Evolutionary conservation across 306 rosid species (phyloP), one percentile per base, ranked within the genome.

Genomic region (Citrullus colocynthis): DNA sequence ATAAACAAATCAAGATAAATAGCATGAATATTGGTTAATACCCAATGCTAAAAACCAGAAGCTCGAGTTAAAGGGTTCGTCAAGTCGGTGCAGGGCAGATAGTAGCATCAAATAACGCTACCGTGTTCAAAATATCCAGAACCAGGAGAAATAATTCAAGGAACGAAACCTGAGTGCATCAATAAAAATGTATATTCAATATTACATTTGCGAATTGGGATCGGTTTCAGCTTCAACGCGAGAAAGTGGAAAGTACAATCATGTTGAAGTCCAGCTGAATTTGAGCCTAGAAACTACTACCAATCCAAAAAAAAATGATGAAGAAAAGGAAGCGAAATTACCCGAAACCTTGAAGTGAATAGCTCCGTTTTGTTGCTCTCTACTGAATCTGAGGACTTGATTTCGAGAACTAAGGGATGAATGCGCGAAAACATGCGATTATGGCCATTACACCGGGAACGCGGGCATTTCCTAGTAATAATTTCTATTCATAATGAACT

Each of bases 301-400:
- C 32, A 44, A 24, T 24, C 28, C 28, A 24, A 24, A 17, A 51
- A 7, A 54, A 16, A 49, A 34, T 16, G 24, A n/a, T 32, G 1
- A 6, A 74, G 78, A 74, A 17, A 37, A 74, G 32, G 78, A 74
- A 52, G 1, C 4, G 18, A 54, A 73, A 74, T 9, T 17, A 74
- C 78, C 61, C 54, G 78, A 74, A 74, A 51, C 34, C 49, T 74
- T 74, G 11, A 54, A 54, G 48, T 74, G 78, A 74, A 73, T 73
- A 16, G 49, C 30, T 17, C 13, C 44, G 24, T 21, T 32, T 49
- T 8, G 41, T 72, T 15, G 42, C 20, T 28, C 78, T 5, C 34
- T 60, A 4, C 49, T 16, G 77, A 51, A 73, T 73, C 61, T 1
- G 18, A 51, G 42, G 6, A 24, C 28, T 15, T 24, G 24, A 24